A percentile compares a stretch with the other conserved stretches of the same genome.
These are phyloP conservation scores for Umbilicus rupestris DNA, from an alignment of 164 flowering plant species.

Conservation along the genomic window DNA sequence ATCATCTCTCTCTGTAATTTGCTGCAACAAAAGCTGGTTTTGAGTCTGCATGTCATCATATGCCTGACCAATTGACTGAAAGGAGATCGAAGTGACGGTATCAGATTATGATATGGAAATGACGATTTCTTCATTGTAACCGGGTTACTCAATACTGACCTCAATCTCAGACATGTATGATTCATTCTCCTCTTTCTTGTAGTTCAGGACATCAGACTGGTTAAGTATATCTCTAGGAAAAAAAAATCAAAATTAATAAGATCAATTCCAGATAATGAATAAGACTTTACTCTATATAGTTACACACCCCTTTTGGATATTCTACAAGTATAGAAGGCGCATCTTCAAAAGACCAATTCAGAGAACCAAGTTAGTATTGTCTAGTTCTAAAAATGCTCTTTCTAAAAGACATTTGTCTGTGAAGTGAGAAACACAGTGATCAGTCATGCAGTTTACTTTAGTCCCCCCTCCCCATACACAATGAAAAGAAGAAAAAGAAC, in stretches of 20 bases:
- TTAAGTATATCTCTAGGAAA: conserved; percentile 53
- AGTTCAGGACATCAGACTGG: conserved; percentile 57
- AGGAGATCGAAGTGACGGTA: conserved; percentile 12
- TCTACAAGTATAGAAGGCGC: too few relatives aligned
- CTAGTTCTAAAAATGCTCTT: too few relatives aligned
- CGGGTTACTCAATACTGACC: conserved; percentile 44
- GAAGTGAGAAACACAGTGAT: neutral
- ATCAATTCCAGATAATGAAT: too few relatives aligned
- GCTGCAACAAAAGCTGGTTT: conserved; percentile 87
- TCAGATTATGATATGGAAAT: neutral
- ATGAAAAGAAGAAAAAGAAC: neutral
- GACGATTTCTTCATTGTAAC: neutral
- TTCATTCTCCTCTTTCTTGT: conserved; percentile 84
- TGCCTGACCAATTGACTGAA: conserved; percentile 94
- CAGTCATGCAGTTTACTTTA: too few relatives aligned
- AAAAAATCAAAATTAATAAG: neutral
- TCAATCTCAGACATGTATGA: conserved; percentile 91
- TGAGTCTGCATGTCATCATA: conserved; percentile 95
- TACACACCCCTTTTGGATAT: too few relatives aligned
- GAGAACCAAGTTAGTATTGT: too few relatives aligned
- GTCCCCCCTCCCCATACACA: too few relatives aligned
- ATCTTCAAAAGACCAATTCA: too few relatives aligned
- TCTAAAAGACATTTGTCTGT: neutral
- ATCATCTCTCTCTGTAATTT: conserved; percentile 95
- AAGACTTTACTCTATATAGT: too few relatives aligned